Base-by-base conservation (phyloP, 352 stramenopile species). In the Globisporangium nunn region DNA sequence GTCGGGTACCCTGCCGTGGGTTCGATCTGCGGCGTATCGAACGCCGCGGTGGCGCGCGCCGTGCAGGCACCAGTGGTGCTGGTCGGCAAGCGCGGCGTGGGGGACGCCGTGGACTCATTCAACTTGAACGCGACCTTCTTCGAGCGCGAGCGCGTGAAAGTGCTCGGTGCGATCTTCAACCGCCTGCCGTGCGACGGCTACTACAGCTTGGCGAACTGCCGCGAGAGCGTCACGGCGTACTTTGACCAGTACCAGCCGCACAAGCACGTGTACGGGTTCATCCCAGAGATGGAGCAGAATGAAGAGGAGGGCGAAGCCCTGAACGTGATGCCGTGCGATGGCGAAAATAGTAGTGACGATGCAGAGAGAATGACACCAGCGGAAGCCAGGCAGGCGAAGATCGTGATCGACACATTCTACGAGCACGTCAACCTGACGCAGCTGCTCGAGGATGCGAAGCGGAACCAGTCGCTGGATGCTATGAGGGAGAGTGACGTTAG, bases 71-170 rank as follows among this genome's bases (percentile, higher is more conserved):
- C 90, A 11, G 96, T 98, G 3, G 66, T 99, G 29, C 68, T 99
- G 15, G 92, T 99, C 8, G 96, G 95, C 14, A 97, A 96, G 63
- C 87, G 79, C 54, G 96, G 96, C n/a, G 96, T 99, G 8, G 96
- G 96, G 7, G 92, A 98, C 71, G 96, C 96, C 0, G 87, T 99
- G 7, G 96, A 99, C 71, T 97, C 90, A 31, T 98, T 97, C 74
- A 98, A 98, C 63, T 63, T 99, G 30, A 98, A 98, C 69, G 93
- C 95, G 17, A 88, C 73, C 6, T 99, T 98, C 65, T 99, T 99
- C 67, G 76, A 96, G 61, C 74, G 77, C 48, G 66, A 79, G 30
- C 71, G 85, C 30, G 91, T 99, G 2, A 78, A 81, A 15, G 96
- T 99, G 17, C 72, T 99, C n/a, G 96, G 96, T 29, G 88, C 76